Evolutionary conservation across 2,329 filamentous ascomycete genomes (phyloP), one percentile per base, ranked within the genome.

Genomic region (Aspergillus ustus): DNA sequence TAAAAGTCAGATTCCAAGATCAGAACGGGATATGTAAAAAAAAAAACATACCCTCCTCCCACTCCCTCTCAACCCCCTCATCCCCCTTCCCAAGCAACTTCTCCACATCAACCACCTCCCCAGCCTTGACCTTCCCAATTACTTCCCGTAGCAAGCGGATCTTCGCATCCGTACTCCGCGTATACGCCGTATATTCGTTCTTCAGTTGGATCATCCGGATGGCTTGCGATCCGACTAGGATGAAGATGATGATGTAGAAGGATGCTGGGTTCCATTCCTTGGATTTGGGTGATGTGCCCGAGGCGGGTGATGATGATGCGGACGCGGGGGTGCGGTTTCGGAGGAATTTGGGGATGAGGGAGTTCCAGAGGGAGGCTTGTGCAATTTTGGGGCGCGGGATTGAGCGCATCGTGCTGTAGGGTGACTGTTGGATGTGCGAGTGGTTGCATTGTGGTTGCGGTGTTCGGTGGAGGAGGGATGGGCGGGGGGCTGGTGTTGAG

Each of bases 161-260:
- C 73, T 91, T 90, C 7, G 91, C 88, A 68, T 97, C 91, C 5
- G 93, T 89, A 67, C 88, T 87, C 54, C 93, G 87, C 72, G 84
- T 87, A 69, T 91, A 93, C 9, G 88, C 87, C 34, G 84, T 83
- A 72, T 89, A 90, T 54, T 93, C 89, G 69, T 91, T 91, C 70
- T 89, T 90, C 70, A 98, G 76, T 40, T 88, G 84, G 72, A 99
- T 89, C 84, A 95, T 91, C 71, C 97, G 91, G 69, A 99, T 97
- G 15, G 94, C 91, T 83, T 97, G 96, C 64, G 92, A 97, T 4
- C 96, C 96, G 66, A 98, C 94, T 65, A 98, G 84, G 45, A 93
- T 82, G 71, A 93, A 93, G 65, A 94, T 91, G 69, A 89, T 82
- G 68, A 94, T 91, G 75, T 89, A 95, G 72, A 92, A 94, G 0